Conservation (phyloP, 2,329 filamentous ascomycete species). For the Alternaria brassicicola region DNA sequence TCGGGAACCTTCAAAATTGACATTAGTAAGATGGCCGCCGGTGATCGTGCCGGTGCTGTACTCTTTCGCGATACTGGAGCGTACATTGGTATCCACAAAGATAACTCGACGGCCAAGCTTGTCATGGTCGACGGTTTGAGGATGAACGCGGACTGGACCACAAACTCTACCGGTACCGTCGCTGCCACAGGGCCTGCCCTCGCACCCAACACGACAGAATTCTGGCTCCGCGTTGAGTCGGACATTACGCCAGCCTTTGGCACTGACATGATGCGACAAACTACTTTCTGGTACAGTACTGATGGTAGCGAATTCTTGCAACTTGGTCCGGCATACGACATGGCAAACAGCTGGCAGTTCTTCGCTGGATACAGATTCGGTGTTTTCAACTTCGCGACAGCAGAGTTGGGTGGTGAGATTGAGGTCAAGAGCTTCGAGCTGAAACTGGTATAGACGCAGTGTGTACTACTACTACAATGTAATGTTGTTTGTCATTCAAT, state of each 20-base stretch:
- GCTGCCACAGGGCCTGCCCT: conserved; percentile 31
- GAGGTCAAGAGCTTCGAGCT: conserved; percentile 30
- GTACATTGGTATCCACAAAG: conserved; percentile 59
- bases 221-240: conserved; percentile 44
- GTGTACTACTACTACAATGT: neutral
- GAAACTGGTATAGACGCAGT: conserved; percentile 5
- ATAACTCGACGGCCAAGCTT: conserved; percentile 44
- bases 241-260: conserved; percentile 48
- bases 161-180: conserved; percentile 38
- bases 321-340: conserved; percentile 38
- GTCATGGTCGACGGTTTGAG: conserved; percentile 49
- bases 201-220: conserved; percentile 23
- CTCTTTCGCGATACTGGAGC: conserved; percentile 61
- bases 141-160: conserved; percentile 46
- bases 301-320: conserved; percentile 44
- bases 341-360: conserved; percentile 48
- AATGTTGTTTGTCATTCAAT: neutral
- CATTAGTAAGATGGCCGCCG: conserved; percentile 56
- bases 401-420: conserved; percentile 41
- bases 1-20: conserved; percentile 59
- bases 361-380: conserved; percentile 50
- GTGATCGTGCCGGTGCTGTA: conserved; percentile 60
- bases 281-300: conserved; percentile 47
- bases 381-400: conserved; percentile 49
- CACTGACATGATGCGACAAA: conserved; percentile 25